Percentiles rank a stretch among this genome's conserved stretches.
phyloP scores from a whole-genome alignment of 2,329 filamentous ascomycete genomes.

The Didymella segeticola region DNA sequence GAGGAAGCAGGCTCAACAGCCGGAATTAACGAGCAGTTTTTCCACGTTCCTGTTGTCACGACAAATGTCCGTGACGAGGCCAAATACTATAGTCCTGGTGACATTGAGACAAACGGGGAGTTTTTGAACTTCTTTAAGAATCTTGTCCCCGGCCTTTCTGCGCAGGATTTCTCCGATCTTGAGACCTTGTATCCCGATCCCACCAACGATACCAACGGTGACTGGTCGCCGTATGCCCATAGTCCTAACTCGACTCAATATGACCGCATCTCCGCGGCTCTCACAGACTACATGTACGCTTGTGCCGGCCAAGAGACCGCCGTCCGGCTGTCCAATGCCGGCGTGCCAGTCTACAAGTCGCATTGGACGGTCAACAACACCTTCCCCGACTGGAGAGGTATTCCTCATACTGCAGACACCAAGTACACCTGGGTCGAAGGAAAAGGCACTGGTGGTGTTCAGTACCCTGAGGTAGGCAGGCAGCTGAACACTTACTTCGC shows the following conservation, averaged over 20 bases:
- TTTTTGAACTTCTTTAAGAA: conserved; percentile 40
- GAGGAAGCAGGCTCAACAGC: conserved; percentile 53
- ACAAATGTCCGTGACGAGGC: conserved; percentile 45
- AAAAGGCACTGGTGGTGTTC: conserved; percentile 50
- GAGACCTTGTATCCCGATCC: conserved; percentile 37
- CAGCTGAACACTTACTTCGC: conserved; percentile 51
- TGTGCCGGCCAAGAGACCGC: conserved; percentile 56
- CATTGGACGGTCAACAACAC: conserved; percentile 32
- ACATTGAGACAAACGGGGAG: conserved; percentile 42
- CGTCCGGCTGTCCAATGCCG: conserved; percentile 44
- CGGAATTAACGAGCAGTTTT: conserved; percentile 33
- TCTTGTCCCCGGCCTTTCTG: conserved; percentile 28
- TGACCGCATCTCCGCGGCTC: conserved; percentile 51
- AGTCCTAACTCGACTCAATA: conserved; percentile 56
- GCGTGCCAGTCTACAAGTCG: conserved; percentile 38
- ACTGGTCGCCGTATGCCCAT: conserved; percentile 44
- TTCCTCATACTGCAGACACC: conserved; percentile 34
- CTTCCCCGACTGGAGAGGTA: conserved; percentile 28
- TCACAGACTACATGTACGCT: conserved; percentile 55
- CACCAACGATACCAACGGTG: conserved; percentile 17
- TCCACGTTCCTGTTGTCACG: conserved; percentile 32
- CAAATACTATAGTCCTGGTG: conserved; percentile 32
- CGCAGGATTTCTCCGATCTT: conserved; percentile 25
- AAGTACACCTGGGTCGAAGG: conserved; percentile 60
- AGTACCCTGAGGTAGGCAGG: conserved; percentile 50